Evolutionary conservation across 1,284 basidiomycete species (phyloP).

Genomic region (Termitomyces sp.): DNA sequence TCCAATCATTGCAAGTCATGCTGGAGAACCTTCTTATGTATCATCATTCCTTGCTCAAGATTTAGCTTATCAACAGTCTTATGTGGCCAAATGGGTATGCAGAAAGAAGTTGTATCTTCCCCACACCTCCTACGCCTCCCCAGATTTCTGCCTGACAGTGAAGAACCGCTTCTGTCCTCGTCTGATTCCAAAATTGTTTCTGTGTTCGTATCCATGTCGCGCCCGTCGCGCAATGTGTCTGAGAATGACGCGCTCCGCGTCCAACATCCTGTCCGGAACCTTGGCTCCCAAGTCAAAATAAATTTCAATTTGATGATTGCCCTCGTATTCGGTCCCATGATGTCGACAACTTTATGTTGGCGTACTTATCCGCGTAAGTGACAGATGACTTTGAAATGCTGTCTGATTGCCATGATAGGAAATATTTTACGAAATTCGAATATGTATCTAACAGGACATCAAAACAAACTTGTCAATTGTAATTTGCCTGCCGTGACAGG

Average conservation of each 20-base stretch:
- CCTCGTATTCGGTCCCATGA: constrained; percentile 1
- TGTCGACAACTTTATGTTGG: constrained; percentile 2
- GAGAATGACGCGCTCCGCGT: not conserved
- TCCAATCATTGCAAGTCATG: not conserved
- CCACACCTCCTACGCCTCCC: constrained; percentile 5
- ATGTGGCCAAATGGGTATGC: not conserved
- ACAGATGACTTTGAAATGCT: not conserved
- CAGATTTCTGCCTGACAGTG: constrained; percentile 6
- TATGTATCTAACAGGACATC: not conserved
- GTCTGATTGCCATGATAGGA: constrained; percentile 17
- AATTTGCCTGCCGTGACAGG: not conserved
- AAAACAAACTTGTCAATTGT: not conserved
- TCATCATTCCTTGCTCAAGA: not conserved
- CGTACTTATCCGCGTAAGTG: constrained; percentile 8
- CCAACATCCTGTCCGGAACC: no score
- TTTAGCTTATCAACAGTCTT: not conserved
- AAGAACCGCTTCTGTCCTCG: not conserved
- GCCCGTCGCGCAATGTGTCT: not conserved
- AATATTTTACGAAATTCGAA: not conserved
- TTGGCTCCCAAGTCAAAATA: not conserved
- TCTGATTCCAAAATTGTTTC: not conserved
- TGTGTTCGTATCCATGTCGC: not conserved
- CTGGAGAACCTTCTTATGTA: not conserved
- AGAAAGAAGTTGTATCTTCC: constrained; percentile 6
- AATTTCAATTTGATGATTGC: not conserved